Evolutionary conservation across 192 early-diverging fungal species (phyloP).

Genomic region (Tieghemiomyces parasiticus): DNA sequence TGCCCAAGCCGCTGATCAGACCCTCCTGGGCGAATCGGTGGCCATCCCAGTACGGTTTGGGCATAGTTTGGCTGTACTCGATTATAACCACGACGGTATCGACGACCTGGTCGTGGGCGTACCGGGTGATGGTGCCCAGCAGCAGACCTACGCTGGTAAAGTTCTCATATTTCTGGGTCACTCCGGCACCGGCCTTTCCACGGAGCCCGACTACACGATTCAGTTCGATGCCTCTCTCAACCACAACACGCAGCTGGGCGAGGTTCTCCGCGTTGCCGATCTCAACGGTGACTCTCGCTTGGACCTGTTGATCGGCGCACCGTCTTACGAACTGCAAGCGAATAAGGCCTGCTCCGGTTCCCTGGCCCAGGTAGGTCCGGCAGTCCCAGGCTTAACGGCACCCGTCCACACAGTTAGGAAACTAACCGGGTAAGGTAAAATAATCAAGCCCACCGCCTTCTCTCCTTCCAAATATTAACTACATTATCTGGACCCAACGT

Average conservation of each 20-base stretch:
- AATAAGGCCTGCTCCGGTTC: slow-evolving; percentile 10
- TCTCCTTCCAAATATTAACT: no score
- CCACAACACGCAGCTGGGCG: slow-evolving; percentile 17
- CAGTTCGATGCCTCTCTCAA: slow-evolving; percentile 15
- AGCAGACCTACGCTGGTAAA: slow-evolving; percentile 26
- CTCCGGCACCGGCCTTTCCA: slow-evolving; percentile 25
- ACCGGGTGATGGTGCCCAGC: slow-evolving; percentile 26
- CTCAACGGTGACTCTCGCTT: slow-evolving; percentile 40
- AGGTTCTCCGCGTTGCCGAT: slow-evolving; percentile 38
- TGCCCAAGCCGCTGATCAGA: slow-evolving; percentile 19
- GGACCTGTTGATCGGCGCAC: slow-evolving; percentile 56
- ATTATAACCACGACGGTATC: slow-evolving; percentile 73
- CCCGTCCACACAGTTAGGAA: no score
- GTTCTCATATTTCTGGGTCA: slow-evolving; percentile 57
- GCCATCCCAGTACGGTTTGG: slow-evolving; percentile 45
- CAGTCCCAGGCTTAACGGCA: no score
- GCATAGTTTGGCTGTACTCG: slow-evolving; percentile 54
- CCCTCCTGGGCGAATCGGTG: slow-evolving; percentile 8
- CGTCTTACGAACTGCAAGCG: slow-evolving; percentile 21
- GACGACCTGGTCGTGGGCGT: slow-evolving; percentile 70
- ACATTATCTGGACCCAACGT: no score
- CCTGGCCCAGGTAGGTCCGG: slow-evolving; percentile 1
- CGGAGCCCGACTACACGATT: slow-evolving; percentile 30
- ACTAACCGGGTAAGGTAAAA: no score
- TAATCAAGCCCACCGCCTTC: no score